These are phyloP conservation scores for Passalora sequoiae DNA, from an alignment of 2,329 filamentous ascomycete species.

Conservation along the genomic window DNA sequence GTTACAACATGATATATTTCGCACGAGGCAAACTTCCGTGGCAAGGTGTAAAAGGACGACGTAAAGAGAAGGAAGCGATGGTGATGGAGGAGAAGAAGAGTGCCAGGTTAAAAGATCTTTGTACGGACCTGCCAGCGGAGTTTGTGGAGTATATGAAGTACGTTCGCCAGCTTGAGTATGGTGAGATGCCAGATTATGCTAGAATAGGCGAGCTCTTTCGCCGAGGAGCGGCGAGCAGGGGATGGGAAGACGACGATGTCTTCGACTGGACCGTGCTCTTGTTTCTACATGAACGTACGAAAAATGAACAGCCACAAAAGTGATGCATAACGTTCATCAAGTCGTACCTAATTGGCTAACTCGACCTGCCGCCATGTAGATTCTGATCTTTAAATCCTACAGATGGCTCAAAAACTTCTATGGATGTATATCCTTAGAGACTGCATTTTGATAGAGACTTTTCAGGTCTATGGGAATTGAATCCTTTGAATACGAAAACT, in stretches of 20 bases:
- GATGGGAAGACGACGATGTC: neutral
- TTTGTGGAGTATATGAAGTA: neutral
- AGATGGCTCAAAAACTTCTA: too few relatives aligned
- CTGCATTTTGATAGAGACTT: too few relatives aligned
- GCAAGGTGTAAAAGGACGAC: slow-evolving; percentile 23
- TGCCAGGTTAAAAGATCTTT: neutral
- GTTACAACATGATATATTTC: slow-evolving; percentile 30
- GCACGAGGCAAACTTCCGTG: slow-evolving; percentile 27
- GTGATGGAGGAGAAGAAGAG: slow-evolving; percentile 24
- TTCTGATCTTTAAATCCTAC: too few relatives aligned
- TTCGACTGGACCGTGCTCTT: neutral
- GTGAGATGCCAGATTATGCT: neutral
- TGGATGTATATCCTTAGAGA: too few relatives aligned
- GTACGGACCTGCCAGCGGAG: neutral
- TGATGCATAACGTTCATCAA: too few relatives aligned
- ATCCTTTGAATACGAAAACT: too few relatives aligned
- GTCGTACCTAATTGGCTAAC: too few relatives aligned
- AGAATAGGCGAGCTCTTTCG: neutral
- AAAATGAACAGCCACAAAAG: too few relatives aligned
- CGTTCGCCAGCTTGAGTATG: neutral
- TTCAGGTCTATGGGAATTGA: too few relatives aligned
- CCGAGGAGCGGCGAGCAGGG: neutral
- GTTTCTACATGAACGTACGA: too few relatives aligned
- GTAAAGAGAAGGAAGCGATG: slow-evolving; percentile 19
- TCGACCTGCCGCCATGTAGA: too few relatives aligned